Conservation (phyloP, 176 grass and related monocot species). For the Triticum turgidum region DNA sequence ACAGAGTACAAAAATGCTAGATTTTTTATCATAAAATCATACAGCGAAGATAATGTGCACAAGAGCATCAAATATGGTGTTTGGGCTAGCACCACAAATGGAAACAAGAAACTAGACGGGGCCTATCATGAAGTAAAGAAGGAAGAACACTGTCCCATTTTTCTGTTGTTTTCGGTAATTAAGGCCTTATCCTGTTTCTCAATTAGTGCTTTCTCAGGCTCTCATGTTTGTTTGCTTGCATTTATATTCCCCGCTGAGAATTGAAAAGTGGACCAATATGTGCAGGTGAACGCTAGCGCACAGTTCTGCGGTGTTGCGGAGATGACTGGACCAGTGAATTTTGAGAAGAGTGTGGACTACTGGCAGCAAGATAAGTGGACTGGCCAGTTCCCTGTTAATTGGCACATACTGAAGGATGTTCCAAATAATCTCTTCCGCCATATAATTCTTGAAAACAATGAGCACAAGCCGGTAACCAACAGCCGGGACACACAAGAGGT, state of each 20-base stretch:
- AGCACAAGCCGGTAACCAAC: slow-evolving; percentile 76
- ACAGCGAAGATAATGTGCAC: slow-evolving; percentile 98
- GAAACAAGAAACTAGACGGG: slow-evolving; percentile 87
- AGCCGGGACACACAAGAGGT: slow-evolving; percentile 86
- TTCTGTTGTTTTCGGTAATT: slow-evolving; percentile 95
- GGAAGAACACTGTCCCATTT: slow-evolving; percentile 59
- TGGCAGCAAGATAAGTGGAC: slow-evolving; percentile 92
- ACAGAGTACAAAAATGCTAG: slow-evolving; percentile 75
- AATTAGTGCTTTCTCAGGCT: neutral
- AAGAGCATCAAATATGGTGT: slow-evolving; percentile 98
- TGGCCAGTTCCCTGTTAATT: slow-evolving; percentile 77
- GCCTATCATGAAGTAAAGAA: slow-evolving; percentile 73
- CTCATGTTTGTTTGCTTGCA: neutral
- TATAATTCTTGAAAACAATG: slow-evolving; percentile 82
- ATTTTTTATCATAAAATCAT: slow-evolving; percentile 99
- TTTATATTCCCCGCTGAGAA: neutral
- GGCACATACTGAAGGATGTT: slow-evolving; percentile 78
- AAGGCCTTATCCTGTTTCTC: neutral
- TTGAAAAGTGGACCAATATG: slow-evolving; percentile 11
- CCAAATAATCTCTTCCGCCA: slow-evolving; percentile 80
- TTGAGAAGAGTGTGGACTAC: slow-evolving; percentile 76
- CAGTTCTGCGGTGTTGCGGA: slow-evolving; percentile 83
- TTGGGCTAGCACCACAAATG: slow-evolving; percentile 97
- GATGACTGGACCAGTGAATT: slow-evolving; percentile 76
- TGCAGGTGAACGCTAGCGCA: slow-evolving; percentile 79